Percentiles rank a stretch among this genome's conserved stretches.
phyloP scores from a whole-genome alignment of 192 early-diverging fungal genomes.

The Entomortierella chlamydospora region DNA sequence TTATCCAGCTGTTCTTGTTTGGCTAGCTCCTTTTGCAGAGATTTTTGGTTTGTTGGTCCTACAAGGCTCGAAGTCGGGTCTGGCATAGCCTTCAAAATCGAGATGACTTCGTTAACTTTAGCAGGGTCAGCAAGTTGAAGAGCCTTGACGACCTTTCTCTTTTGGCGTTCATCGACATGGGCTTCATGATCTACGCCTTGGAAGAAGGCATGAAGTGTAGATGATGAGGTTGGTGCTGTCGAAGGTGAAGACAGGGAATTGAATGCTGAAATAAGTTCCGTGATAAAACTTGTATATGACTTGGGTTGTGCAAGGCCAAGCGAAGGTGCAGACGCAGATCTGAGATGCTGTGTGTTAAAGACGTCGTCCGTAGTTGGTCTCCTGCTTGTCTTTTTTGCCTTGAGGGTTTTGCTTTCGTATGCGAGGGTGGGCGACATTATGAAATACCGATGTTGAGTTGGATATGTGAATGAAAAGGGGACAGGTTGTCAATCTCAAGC shows the following conservation, averaged over 20 bases:
- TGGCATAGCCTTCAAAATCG: slow-evolving; percentile 46
- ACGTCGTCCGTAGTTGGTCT: slow-evolving; percentile 5
- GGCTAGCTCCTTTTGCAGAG: too few species aligned
- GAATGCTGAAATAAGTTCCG: slow-evolving; percentile 31
- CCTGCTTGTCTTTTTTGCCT: slow-evolving; percentile 14
- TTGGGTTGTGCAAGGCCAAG: background rate
- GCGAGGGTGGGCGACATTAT: slow-evolving; percentile 19
- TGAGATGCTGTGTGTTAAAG: slow-evolving; percentile 1
- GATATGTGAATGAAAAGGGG: too few species aligned
- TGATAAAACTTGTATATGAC: slow-evolving; percentile 25
- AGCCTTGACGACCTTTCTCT: slow-evolving; percentile 45
- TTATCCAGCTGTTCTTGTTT: background rate
- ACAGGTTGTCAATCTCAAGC: too few species aligned
- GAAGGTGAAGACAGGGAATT: slow-evolving; percentile 26
- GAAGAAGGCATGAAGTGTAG: slow-evolving; percentile 28
- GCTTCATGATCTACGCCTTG: slow-evolving; percentile 32
- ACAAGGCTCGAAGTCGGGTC: slow-evolving; percentile 14
- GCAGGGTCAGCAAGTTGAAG: slow-evolving; percentile 28
- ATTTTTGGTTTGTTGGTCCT: background rate
- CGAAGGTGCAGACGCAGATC: background rate
- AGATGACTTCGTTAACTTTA: slow-evolving; percentile 39
- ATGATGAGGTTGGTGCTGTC: slow-evolving; percentile 11
- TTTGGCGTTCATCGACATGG: slow-evolving; percentile 19
- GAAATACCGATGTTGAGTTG: background rate
- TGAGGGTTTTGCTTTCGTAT: slow-evolving; percentile 22